Evolutionary conservation across 129 eudicot genomes (phyloP).

Genomic region (Gnaphalium uliginosum): DNA sequence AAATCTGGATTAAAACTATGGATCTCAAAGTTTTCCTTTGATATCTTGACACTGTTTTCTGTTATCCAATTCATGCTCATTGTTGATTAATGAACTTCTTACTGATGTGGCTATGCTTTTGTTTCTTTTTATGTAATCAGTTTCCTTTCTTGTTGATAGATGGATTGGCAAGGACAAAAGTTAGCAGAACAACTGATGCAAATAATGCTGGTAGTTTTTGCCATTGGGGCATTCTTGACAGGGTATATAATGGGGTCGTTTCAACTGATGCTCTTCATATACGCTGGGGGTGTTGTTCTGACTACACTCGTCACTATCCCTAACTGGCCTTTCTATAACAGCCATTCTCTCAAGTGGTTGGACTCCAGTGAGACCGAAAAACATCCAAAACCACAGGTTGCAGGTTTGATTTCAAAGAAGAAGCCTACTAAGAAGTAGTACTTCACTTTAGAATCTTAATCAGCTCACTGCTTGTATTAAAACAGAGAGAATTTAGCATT

Average conservation of each 20-base stretch:
- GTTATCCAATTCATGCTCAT: too few relatives aligned
- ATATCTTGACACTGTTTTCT: not conserved
- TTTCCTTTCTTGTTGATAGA: slow-evolving; percentile 4
- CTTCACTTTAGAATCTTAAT: slow-evolving; percentile 2
- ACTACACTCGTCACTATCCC: slow-evolving; percentile 29
- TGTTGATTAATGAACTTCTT: too few relatives aligned
- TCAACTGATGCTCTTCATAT: slow-evolving; percentile 32
- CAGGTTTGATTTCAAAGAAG: slow-evolving; percentile 26
- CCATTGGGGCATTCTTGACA: slow-evolving; percentile 25
- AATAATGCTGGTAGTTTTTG: slow-evolving; percentile 31
- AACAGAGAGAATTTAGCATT: slow-evolving; percentile 5
- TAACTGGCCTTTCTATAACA: slow-evolving; percentile 32
- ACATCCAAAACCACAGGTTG: slow-evolving; percentile 34
- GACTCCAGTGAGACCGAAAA: slow-evolving; percentile 29
- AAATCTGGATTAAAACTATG: not conserved
- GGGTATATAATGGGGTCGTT: slow-evolving; percentile 37
- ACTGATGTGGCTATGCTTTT: not conserved
- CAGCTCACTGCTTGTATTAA: not conserved
- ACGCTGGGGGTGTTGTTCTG: slow-evolving; percentile 34
- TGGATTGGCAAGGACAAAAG: slow-evolving; percentile 49
- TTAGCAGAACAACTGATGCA: slow-evolving; percentile 40
- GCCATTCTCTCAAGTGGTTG: slow-evolving; percentile 28
- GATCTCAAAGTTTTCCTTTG: not conserved
- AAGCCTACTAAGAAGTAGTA: slow-evolving; percentile 23
- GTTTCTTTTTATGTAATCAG: not conserved